Conservation (phyloP, 495 filamentous ascomycete species). For the Bacidia rubella region DNA sequence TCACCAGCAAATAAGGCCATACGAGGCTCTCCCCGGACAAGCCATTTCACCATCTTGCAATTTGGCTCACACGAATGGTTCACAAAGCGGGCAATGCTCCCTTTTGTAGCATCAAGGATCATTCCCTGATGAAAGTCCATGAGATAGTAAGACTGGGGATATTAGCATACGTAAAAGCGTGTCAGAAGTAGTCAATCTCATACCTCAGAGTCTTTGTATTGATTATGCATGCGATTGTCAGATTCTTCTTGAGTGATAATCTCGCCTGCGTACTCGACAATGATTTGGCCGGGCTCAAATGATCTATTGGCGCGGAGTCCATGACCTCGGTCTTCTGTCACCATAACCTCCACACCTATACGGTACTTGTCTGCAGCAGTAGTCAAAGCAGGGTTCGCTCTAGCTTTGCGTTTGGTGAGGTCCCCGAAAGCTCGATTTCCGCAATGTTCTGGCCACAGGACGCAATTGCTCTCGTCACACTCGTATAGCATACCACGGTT, state of each 20-base stretch:
- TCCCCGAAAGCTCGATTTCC: conserved; percentile 78
- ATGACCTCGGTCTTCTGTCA: conserved; percentile 77
- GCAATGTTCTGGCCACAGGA: conserved; percentile 53
- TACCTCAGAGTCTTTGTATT: conserved; percentile 86
- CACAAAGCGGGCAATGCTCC: conserved; percentile 92
- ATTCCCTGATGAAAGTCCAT: conserved; percentile 98
- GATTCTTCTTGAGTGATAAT: conserved; percentile 91
- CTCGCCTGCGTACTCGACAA: conserved; percentile 95
- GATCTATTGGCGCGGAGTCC: conserved; percentile 81
- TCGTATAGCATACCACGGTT: conserved; percentile 96
- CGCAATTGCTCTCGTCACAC: conserved; percentile 84
- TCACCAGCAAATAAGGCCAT: conserved; percentile 97
- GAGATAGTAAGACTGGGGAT: conserved; percentile 73
- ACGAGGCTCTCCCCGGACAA: conserved; percentile 82
- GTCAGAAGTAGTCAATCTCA: conserved; percentile 15
- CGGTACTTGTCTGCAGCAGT: conserved; percentile 73
- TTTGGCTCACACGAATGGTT: conserved; percentile 98
- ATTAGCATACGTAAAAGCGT: background rate
- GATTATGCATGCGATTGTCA: conserved; percentile 79
- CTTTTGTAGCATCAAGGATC: conserved; percentile 94
- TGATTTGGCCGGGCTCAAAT: conserved; percentile 84
- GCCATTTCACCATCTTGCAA: conserved; percentile 94
- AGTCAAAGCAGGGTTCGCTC: too few species aligned
- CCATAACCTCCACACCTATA: conserved; percentile 85
- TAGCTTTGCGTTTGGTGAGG: conserved; percentile 59